Percentiles rank a stretch among this genome's conserved stretches.
Conservation (phyloP, 768 basidiomycete genomes). For the Hericium rajendrae region DNA sequence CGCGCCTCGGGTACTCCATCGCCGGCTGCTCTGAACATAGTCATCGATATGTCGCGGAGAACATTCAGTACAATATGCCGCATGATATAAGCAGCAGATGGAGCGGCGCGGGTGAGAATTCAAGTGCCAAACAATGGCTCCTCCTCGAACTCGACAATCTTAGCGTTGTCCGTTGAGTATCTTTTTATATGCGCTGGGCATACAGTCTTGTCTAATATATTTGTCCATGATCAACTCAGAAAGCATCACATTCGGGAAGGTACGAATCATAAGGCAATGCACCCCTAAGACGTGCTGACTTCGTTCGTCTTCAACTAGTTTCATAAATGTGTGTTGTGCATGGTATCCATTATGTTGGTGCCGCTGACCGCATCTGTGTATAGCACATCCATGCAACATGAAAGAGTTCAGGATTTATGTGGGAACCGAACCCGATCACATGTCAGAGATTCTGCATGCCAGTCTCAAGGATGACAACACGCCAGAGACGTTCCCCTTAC, state of each 20-base stretch:
- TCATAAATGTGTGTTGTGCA: conserved; percentile 21
- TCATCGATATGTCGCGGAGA: conserved; percentile 56
- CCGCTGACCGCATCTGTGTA: conserved; percentile 6
- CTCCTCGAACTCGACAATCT: conserved; percentile 51
- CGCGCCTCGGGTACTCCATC: conserved; percentile 23
- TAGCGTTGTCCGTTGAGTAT: conserved; percentile 55
- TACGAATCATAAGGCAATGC: conserved; percentile 8
- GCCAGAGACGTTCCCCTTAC: conserved; percentile 54
- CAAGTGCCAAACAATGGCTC: conserved; percentile 60
- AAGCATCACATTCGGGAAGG: conserved; percentile 76
- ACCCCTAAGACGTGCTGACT: background rate
- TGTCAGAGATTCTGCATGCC: conserved; percentile 58
- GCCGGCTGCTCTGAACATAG: conserved; percentile 61
- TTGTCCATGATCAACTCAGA: conserved; percentile 27
- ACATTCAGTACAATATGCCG: conserved; percentile 57
- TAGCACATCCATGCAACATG: conserved; percentile 80
- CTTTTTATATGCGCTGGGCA: background rate
- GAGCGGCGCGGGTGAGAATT: conserved; percentile 57
- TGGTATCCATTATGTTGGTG: background rate
- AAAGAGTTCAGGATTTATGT: conserved; percentile 71
- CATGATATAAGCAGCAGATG: conserved; percentile 61
- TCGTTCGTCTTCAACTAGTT: conserved; percentile 16
- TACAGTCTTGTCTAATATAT: too few species aligned
- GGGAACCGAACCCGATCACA: conserved; percentile 52
- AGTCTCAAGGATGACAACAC: conserved; percentile 56